phyloP scores from a whole-genome alignment of 2,329 filamentous ascomycete species.

The Calonectria pseudoreteaudii region DNA sequence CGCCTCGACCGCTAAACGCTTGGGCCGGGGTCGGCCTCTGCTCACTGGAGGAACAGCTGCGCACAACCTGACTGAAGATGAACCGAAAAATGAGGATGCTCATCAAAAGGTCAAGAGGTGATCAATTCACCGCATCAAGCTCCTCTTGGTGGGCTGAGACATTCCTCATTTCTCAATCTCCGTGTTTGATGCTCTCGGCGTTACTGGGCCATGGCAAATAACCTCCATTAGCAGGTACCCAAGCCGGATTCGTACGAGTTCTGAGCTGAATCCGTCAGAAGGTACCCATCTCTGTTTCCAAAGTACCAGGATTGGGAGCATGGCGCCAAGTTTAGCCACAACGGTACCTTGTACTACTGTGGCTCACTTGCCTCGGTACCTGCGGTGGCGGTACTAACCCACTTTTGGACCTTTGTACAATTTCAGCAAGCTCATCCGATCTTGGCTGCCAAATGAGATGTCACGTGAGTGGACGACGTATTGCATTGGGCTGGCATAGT shows the following conservation, averaged over 20 bases:
- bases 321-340: background rate
- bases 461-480: conserved; percentile 28
- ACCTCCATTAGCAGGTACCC: background rate
- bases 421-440: background rate
- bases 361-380: background rate
- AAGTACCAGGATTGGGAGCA: background rate
- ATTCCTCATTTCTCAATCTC: background rate
- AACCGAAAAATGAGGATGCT: background rate
- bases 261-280: background rate
- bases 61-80: background rate
- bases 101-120: background rate
- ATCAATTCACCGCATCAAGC: background rate
- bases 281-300: background rate
- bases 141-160: background rate
- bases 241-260: background rate
- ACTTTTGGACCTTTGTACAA: background rate
- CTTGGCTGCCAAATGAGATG: conserved; percentile 1
- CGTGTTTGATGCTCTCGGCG: background rate
- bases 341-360: background rate
- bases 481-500: conserved; percentile 35
- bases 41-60: background rate
- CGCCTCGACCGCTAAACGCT: conserved; percentile 15
- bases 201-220: background rate
- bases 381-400: background rate
- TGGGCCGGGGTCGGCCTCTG: conserved; percentile 12